Evolutionary conservation across 371 early-diverging fungal genomes (phyloP).

Genomic region (Phascolomyces articulosus): DNA sequence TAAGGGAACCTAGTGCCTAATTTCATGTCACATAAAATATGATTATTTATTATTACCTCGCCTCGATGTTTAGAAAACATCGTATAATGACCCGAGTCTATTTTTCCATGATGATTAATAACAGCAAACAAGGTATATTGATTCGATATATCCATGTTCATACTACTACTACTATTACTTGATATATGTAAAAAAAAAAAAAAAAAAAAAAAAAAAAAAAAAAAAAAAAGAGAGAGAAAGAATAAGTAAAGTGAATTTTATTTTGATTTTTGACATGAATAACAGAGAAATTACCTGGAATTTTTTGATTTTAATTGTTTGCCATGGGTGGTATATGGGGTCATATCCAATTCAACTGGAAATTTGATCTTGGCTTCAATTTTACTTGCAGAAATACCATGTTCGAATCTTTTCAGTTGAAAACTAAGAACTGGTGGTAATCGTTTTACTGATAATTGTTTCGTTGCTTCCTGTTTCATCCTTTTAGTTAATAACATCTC

Average conservation of each 20-base stretch:
- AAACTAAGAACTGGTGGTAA: constrained; percentile 90
- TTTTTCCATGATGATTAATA: constrained; percentile 86
- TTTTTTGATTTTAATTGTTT: constrained; percentile 13
- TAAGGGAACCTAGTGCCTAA: no score
- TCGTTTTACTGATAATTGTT: constrained; percentile 84
- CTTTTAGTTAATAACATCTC: no score
- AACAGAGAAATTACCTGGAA: constrained; percentile 2
- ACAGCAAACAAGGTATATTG: constrained; percentile 90
- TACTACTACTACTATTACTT: not conserved
- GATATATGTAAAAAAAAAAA: not conserved
- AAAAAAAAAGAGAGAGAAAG: no score
- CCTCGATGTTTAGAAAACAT: constrained; percentile 79
- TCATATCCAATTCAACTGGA: constrained; percentile 91
- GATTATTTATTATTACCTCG: constrained; percentile 49
- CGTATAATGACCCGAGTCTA: constrained; percentile 96
- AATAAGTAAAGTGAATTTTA: not conserved
- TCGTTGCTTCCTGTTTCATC: constrained; percentile 66
- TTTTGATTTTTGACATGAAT: no score
- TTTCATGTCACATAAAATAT: not conserved
- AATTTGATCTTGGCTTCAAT: constrained; percentile 87
- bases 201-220: no score
- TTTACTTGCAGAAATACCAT: constrained; percentile 72
- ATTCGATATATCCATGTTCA: constrained; percentile 41
- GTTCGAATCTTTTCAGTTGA: constrained; percentile 91
- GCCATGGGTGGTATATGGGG: constrained; percentile 77